phyloP scores from a whole-genome alignment of 2,329 filamentous ascomycete species.

The Trichoderma aggressivum region DNA sequence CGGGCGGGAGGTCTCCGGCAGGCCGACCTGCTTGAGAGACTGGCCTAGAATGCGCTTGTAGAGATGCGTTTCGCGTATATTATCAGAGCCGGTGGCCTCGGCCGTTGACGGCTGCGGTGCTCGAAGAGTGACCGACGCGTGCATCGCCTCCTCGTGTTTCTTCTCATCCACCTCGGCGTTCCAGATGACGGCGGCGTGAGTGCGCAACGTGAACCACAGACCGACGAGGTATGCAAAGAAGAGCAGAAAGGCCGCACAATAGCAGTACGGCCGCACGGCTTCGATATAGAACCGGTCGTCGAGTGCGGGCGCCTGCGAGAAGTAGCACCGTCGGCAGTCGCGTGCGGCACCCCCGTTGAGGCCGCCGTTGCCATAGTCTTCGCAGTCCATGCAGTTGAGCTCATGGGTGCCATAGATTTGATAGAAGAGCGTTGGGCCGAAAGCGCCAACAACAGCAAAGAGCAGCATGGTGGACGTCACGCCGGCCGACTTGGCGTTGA shows the following conservation, averaged over 20 bases:
- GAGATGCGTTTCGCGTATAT: constrained; percentile 77
- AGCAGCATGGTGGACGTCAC: constrained; percentile 97
- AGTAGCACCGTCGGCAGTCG: constrained; percentile 92
- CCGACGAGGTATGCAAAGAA: constrained; percentile 94
- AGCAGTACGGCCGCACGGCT: constrained; percentile 90
- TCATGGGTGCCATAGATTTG: constrained; percentile 98
- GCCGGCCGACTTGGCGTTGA: constrained; percentile 93
- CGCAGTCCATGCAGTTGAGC: constrained; percentile 73
- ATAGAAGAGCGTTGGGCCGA: constrained; percentile 94
- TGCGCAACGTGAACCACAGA: constrained; percentile 90
- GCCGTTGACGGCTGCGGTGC: constrained; percentile 37
- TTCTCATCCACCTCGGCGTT: constrained; percentile 80
- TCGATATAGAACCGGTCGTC: constrained; percentile 86
- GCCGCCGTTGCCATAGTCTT: constrained; percentile 40
- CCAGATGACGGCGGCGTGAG: constrained; percentile 97
- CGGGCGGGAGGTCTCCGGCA: constrained; percentile 47
- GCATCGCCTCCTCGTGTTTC: constrained; percentile 54
- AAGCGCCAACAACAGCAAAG: constrained; percentile 92
- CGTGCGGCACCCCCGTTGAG: constrained; percentile 43
- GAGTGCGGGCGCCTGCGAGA: constrained; percentile 79
- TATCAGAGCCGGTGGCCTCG: constrained; percentile 55
- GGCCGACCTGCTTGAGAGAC: constrained; percentile 78
- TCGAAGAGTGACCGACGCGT: constrained; percentile 30
- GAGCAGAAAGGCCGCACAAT: constrained; percentile 77
- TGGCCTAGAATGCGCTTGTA: constrained; percentile 94